These are phyloP conservation scores for Xylariales sp. DNA, from an alignment of 2,329 filamentous ascomycete species.

Conservation along the genomic window DNA sequence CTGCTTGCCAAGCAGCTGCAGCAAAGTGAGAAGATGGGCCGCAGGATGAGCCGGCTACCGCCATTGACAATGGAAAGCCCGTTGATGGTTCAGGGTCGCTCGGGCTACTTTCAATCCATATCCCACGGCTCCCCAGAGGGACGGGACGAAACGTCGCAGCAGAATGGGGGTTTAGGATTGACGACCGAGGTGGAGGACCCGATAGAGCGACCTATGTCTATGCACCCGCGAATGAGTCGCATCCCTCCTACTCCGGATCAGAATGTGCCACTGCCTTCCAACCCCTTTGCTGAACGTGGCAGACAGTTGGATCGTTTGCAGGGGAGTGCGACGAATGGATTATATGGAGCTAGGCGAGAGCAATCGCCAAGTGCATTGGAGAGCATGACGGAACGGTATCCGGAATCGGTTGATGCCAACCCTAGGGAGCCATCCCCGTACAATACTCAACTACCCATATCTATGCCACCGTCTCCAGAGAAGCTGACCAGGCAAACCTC, in stretches of 20 bases:
- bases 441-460: slow-evolving; percentile 17
- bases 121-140: slow-evolving; percentile 59
- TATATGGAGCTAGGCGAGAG: slow-evolving; percentile 52
- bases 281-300: slow-evolving; percentile 37
- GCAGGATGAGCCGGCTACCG: slow-evolving; percentile 79
- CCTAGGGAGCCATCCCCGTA: slow-evolving; percentile 31
- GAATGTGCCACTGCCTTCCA: slow-evolving; percentile 40
- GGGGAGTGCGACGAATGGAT: slow-evolving; percentile 29
- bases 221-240: slow-evolving; percentile 70
- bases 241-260: slow-evolving; percentile 48
- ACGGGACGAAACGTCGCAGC: slow-evolving; percentile 31
- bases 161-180: slow-evolving; percentile 41
- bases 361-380: slow-evolving; percentile 53
- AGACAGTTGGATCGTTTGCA: slow-evolving; percentile 34
- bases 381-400: slow-evolving; percentile 19
- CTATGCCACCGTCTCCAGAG: slow-evolving; percentile 38
- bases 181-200: slow-evolving; percentile 53
- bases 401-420: slow-evolving; percentile 28
- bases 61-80: slow-evolving; percentile 80
- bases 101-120: slow-evolving; percentile 75
- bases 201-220: slow-evolving; percentile 60
- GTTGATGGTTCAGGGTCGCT: slow-evolving; percentile 66
- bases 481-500: slow-evolving; percentile 37
- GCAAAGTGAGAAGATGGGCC: slow-evolving; percentile 67
- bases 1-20: slow-evolving; percentile 83